A percentile compares a stretch with the other conserved stretches of the same genome.
Evolutionary conservation across 352 stramenopile genomes (phyloP).

Genomic region (Phytophthora europaea): DNA sequence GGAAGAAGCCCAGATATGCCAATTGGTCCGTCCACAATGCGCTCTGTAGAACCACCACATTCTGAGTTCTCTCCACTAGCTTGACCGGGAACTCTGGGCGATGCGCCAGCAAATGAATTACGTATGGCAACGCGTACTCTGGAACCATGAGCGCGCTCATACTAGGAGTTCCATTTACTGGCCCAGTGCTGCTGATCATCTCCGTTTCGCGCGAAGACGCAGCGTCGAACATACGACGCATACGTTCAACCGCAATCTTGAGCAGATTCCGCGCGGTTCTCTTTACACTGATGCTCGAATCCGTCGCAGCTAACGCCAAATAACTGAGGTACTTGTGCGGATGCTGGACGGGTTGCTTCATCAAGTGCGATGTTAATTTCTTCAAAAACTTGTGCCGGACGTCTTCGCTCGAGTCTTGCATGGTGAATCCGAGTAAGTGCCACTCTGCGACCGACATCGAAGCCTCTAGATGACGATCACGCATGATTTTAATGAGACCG

Average conservation of each 20-base stretch:
- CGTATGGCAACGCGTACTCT: constrained; percentile 84
- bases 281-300: constrained; percentile 61
- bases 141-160: constrained; percentile 77
- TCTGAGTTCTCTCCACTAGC: constrained; percentile 43
- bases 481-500: constrained; percentile 74
- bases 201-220: constrained; percentile 38
- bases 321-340: constrained; percentile 89
- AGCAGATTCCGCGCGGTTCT: constrained; percentile 66
- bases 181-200: constrained; percentile 23
- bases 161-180: constrained; percentile 15
- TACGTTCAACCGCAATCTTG: constrained; percentile 66
- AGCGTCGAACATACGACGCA: constrained; percentile 82
- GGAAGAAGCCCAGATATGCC: constrained; percentile 71
- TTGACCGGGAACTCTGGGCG: constrained; percentile 73
- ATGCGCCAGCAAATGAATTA: constrained; percentile 86
- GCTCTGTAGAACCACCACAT: constrained; percentile 30
- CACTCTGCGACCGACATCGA: constrained; percentile 68
- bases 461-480: constrained; percentile 61
- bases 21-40: constrained; percentile 74
- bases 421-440: constrained; percentile 80
- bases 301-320: constrained; percentile 71
- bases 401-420: constrained; percentile 81
- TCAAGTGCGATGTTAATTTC: constrained; percentile 76
- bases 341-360: constrained; percentile 67
- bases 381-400: constrained; percentile 80